Base-by-base conservation (phyloP, 352 stramenopile genomes). In the Phytophthora quininea region DNA sequence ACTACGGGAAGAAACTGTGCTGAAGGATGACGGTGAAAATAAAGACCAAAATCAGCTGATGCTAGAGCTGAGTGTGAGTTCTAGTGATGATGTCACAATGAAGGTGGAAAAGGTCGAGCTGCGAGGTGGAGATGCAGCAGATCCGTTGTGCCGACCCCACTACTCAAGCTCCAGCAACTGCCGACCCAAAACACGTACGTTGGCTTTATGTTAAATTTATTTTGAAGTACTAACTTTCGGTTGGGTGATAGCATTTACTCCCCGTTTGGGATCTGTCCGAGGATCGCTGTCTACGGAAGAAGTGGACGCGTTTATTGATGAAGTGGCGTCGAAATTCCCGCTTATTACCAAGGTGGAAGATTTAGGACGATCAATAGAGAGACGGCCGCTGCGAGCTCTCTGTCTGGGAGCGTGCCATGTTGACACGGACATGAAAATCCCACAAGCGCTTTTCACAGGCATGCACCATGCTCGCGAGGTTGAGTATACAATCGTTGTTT, bases 381-480 rank as follows among this genome's bases (percentile, higher is more conserved):
- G 78, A 3, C 78, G 84, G 24, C 76, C 79, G 19, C 62, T 96
- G 3, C 71, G 79, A 49, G 86, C 86, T 2, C 71, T 96, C 8
- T 96, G 88, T 56, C 27, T 96, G 5, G 88, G 88, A 6, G 75
- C 73, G 0, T 96, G 86, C 43, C 19, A 65, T 48, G 33, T 42
- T 42, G 33, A 42, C n/a, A 46, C 58, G 37, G 58, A 56, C 5
- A 35, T 58, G 29, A 59, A 65, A 19, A 52, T 75, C 3, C 86
- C 88, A 0, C 84, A 93, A 73, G 69, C 78, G 4, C 78, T 96
- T 1, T 96, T 86, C 62, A 96, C 88, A 9, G 88, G 84, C 33
- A 88, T 96, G 80, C 88, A 96, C 45, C 88, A 96, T 61, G 84
- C 88, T 27, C 85, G 88, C 29, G 88, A 96, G 80, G 82, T n/a